phyloP scores from a whole-genome alignment of 805 yeast species.

The Aciculoconidium aculeatum region DNA sequence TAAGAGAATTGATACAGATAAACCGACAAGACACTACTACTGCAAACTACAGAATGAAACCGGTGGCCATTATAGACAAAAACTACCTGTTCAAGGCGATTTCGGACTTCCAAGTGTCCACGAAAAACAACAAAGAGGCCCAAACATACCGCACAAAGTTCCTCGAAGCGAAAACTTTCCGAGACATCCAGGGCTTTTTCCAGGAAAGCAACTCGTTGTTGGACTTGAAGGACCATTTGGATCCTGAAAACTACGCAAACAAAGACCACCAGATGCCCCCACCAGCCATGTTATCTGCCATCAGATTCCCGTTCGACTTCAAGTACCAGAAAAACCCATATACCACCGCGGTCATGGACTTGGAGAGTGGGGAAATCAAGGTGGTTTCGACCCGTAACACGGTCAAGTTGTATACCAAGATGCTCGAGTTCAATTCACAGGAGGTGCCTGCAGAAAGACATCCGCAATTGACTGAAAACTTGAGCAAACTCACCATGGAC shows the following conservation, averaged over 20 bases:
- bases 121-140: constrained; percentile 43
- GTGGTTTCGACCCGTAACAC: constrained; percentile 41
- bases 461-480: constrained; percentile 35
- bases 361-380: constrained; percentile 54
- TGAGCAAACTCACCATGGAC: constrained; percentile 29
- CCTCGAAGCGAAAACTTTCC: constrained; percentile 19
- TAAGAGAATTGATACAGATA: constrained; percentile 34
- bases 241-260: constrained; percentile 19
- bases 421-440: constrained; percentile 42
- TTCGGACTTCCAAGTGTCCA: constrained; percentile 78
- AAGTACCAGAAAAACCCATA: constrained; percentile 69
- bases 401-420: constrained; percentile 48
- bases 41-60: constrained; percentile 40
- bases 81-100: constrained; percentile 76
- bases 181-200: constrained; percentile 20
- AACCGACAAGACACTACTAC: constrained; percentile 22
- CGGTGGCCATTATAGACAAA: constrained; percentile 62
- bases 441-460: constrained; percentile 47
- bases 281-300: constrained; percentile 76
- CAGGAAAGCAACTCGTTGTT: constrained; percentile 17
- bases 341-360: constrained; percentile 41
- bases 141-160: constrained; percentile 24
- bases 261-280: constrained; percentile 66
- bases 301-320: constrained; percentile 72
- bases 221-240: constrained; percentile 23